Evolutionary conservation across 805 yeast species (phyloP), one percentile per base, ranked within the genome.

Genomic region (Candida adriatica): DNA sequence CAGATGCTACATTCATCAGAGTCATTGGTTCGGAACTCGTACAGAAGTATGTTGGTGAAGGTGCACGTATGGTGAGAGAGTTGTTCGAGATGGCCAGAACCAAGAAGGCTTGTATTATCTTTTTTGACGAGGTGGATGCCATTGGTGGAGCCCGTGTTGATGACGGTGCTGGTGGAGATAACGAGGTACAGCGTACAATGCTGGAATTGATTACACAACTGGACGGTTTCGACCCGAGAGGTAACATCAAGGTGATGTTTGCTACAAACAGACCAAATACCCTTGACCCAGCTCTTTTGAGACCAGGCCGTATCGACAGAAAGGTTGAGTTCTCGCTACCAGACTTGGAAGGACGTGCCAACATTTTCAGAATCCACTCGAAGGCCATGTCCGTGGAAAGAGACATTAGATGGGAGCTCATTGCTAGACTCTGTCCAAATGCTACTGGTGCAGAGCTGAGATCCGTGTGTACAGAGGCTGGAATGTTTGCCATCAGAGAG

Each of bases 91-190:
- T 92, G 97, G 99, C 99, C 2, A 80, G 98, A 57, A 83, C 97
- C 22, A 92, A 92, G 62, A 88, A 90, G 55, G 97, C 98, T 2
- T 90, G 97, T 62, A 92, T 92, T 53, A 90, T 92, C 35, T 92
- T 92, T 63, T 92, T 92, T 53, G 99, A 92, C 62, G 99, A 92
- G 67, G 80, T 92, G 46, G 99, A 92, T 65, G 98, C 99, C 23
- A 86, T 92, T 58, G 99, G 99, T 46, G 98, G 98, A 25, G 97
- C 97, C n/a, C 79, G 99, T 59, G 92, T 92, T 56, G 98, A 92
- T 59, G 98, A 92, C 58, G 97, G 97, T 51, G 97, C 97, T 8
- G 97, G 96, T 48, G 97, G 97, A 54, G 98, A 92, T 61, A 92
- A 90, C 56, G 99, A 92, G 64, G 98, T 92, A 33, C 98, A 92